A percentile compares a stretch with the other conserved stretches of the same genome.
Conservation (phyloP, 495 filamentous ascomycete genomes). For the Neurospora sp. region DNA sequence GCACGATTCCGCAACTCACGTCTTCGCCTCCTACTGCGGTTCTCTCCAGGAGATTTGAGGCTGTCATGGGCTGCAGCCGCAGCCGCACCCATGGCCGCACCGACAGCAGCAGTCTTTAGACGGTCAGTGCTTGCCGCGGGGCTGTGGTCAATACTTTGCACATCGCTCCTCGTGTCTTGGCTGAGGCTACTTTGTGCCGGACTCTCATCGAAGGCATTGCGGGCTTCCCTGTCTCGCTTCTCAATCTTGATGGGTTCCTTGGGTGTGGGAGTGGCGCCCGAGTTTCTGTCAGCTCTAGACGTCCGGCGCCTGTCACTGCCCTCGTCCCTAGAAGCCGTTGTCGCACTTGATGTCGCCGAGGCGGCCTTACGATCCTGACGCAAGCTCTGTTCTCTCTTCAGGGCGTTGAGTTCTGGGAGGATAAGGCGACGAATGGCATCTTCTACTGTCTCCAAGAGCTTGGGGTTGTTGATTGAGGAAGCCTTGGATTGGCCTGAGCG, state of each 20-base stretch:
- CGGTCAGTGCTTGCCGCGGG: conserved; percentile 28
- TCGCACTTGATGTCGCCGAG: conserved; percentile 50
- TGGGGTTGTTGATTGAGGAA: conserved; percentile 89
- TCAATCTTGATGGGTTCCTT: conserved; percentile 30
- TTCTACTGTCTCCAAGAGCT: conserved; percentile 88
- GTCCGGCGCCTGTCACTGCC: conserved; percentile 37
- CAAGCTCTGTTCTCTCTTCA: conserved; percentile 79
- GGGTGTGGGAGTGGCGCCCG: conserved; percentile 13
- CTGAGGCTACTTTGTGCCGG: conserved; percentile 33
- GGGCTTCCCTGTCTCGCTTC: conserved; percentile 39
- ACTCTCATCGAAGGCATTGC: conserved; percentile 50
- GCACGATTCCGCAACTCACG: conserved; percentile 30
- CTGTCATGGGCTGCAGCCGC: conserved; percentile 22
- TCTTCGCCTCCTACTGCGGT: conserved; percentile 33
- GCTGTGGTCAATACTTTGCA: conserved; percentile 28
- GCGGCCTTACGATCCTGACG: conserved; percentile 41
- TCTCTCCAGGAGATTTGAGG: conserved; percentile 31
- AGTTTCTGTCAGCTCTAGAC: conserved; percentile 16
- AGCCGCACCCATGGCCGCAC: conserved; percentile 23
- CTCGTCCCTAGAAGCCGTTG: conserved; percentile 50
- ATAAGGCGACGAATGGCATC: conserved; percentile 91
- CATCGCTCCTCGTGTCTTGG: conserved; percentile 27
- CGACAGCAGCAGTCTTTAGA: conserved; percentile 28
- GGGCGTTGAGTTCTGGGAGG: conserved; percentile 78
- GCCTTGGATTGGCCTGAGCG: conserved; percentile 63